Evolutionary conservation across 805 yeast species (phyloP).

Genomic region (Kuraishia capsulata): DNA sequence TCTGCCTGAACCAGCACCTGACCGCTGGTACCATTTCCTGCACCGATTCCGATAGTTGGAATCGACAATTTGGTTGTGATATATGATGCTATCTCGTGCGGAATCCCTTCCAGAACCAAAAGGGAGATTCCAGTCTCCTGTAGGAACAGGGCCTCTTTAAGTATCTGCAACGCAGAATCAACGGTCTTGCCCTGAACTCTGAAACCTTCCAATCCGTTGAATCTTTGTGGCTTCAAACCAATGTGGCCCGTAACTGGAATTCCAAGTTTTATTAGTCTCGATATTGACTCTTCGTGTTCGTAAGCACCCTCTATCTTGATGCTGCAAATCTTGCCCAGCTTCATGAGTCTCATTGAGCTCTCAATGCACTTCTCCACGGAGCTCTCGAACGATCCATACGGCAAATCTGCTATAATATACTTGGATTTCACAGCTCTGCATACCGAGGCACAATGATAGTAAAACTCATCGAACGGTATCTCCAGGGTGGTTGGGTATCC

Average conservation of each 20-base stretch:
- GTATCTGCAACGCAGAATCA: constrained; percentile 44
- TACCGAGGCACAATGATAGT: constrained; percentile 70
- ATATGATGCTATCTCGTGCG: constrained; percentile 55
- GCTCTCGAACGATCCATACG: constrained; percentile 79
- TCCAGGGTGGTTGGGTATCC: constrained; percentile 76
- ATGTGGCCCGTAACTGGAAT: constrained; percentile 88
- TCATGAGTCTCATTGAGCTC: constrained; percentile 46
- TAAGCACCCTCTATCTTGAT: constrained; percentile 81
- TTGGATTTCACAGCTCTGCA: constrained; percentile 59
- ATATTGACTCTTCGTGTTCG: constrained; percentile 45
- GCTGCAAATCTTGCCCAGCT: constrained; percentile 52
- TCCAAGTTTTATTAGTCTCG: constrained; percentile 54
- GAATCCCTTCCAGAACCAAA: constrained; percentile 79
- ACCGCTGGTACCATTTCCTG: constrained; percentile 77
- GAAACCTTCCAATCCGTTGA: constrained; percentile 75
- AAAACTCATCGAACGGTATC: constrained; percentile 69
- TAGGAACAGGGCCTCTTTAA: constrained; percentile 58
- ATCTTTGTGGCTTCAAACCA: constrained; percentile 87
- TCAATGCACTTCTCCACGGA: constrained; percentile 54
- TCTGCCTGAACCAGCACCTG: constrained; percentile 89
- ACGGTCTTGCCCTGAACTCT: constrained; percentile 71
- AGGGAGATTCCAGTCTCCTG: constrained; percentile 73
- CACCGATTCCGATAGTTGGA: constrained; percentile 95
- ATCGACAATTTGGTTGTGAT: constrained; percentile 52
- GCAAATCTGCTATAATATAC: constrained; percentile 74